A percentile compares a stretch with the other conserved stretches of the same genome.
phyloP scores from a whole-genome alignment of 2,329 filamentous ascomycete genomes.

The Monosporascus sp. region DNA sequence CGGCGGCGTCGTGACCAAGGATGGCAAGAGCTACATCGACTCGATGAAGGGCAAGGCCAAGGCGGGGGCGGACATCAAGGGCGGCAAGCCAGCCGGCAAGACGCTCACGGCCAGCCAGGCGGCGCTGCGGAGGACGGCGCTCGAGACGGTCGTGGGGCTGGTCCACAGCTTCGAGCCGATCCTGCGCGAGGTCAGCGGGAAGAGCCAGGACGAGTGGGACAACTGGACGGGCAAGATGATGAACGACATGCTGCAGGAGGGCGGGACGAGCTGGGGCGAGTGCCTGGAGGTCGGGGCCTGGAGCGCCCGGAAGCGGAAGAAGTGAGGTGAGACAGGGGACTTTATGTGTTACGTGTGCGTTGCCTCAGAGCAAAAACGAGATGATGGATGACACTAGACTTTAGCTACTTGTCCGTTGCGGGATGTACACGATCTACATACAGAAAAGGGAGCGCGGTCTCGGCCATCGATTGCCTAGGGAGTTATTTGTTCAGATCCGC shows the following conservation, averaged over 20 bases:
- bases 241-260: conserved; percentile 72
- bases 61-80: conserved; percentile 22
- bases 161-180: conserved; percentile 82
- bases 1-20: conserved; percentile 56
- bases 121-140: conserved; percentile 71
- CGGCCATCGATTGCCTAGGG: background rate
- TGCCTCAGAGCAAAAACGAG: background rate
- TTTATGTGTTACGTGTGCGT: background rate
- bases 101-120: conserved; percentile 62
- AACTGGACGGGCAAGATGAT: conserved; percentile 85
- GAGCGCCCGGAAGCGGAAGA: conserved; percentile 67
- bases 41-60: conserved; percentile 44
- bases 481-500: background rate
- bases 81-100: conserved; percentile 36
- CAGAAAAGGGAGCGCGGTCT: too few relatives aligned
- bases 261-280: conserved; percentile 75
- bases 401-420: too few relatives aligned
- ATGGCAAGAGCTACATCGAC: conserved; percentile 56
- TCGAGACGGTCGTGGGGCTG: conserved; percentile 74
- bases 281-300: conserved; percentile 84
- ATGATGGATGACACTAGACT: too few relatives aligned
- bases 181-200: conserved; percentile 74
- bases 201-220: conserved; percentile 90
- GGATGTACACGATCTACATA: too few relatives aligned
- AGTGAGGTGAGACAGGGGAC: background rate